Conservation (phyloP, 2,329 filamentous ascomycete genomes). For the Eutypa lata region DNA sequence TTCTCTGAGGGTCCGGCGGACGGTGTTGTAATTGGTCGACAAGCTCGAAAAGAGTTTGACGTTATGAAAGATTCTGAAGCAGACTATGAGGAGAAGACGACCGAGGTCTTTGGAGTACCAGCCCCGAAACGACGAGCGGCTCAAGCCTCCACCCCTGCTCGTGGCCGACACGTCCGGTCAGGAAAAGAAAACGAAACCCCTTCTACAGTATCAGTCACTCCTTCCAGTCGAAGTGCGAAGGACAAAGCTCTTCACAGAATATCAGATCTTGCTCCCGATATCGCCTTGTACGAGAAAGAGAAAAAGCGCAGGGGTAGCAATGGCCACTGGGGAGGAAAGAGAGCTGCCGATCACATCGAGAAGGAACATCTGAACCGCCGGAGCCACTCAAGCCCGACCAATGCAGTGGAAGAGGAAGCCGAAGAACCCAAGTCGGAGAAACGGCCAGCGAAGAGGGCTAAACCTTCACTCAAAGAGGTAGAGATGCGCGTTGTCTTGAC, state of each 20-base stretch:
- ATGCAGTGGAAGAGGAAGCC: slow-evolving; percentile 16
- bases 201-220: slow-evolving; percentile 56
- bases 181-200: slow-evolving; percentile 86
- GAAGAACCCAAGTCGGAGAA: slow-evolving; percentile 43
- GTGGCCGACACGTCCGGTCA: slow-evolving; percentile 46
- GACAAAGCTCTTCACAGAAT: slow-evolving; percentile 75
- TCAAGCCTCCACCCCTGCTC: slow-evolving; percentile 49
- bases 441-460: slow-evolving; percentile 59
- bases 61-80: slow-evolving; percentile 42
- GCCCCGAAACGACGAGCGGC: slow-evolving; percentile 28
- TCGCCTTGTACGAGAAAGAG: slow-evolving; percentile 89
- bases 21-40: slow-evolving; percentile 42
- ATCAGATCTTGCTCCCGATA: slow-evolving; percentile 76
- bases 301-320: slow-evolving; percentile 66
- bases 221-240: slow-evolving; percentile 82
- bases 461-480: slow-evolving; percentile 61
- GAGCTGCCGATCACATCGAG: slow-evolving; percentile 57
- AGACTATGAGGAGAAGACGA: slow-evolving; percentile 30
- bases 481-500: slow-evolving; percentile 78
- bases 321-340: slow-evolving; percentile 58
- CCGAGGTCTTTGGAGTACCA: slow-evolving; percentile 30
- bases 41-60: slow-evolving; percentile 38
- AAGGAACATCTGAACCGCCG: slow-evolving; percentile 38
- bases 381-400: slow-evolving; percentile 36
- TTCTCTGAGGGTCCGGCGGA: slow-evolving; percentile 44